phyloP scores from a whole-genome alignment of 441 rosid species.

The Euphorbia schlechtendalii region DNA sequence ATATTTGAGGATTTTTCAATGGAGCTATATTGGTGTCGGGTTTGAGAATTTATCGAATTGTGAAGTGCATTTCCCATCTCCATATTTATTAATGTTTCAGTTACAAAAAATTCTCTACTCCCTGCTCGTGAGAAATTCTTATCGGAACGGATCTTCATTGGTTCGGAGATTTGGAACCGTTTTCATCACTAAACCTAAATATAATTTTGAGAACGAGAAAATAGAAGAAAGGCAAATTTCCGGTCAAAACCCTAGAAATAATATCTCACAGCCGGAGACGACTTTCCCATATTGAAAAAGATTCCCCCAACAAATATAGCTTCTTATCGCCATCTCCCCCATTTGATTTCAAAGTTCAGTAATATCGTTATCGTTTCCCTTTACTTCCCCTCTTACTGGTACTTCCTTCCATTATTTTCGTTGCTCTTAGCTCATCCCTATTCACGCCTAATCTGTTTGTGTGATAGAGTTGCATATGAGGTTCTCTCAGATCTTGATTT shows the following conservation, averaged over 20 bases:
- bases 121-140: too few relatives aligned
- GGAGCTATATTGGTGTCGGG: too few relatives aligned
- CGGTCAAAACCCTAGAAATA: conserved; percentile 41
- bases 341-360: neutral
- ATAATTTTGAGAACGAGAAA: neutral
- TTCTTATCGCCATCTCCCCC: neutral
- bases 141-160: too few relatives aligned
- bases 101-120: too few relatives aligned
- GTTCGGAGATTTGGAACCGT: too few relatives aligned
- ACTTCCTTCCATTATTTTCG: neutral
- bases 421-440: conserved; percentile 1
- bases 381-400: neutral
- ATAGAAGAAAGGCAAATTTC: neutral
- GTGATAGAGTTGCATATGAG: conserved; percentile 13
- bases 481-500: conserved; percentile 15
- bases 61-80: too few relatives aligned
- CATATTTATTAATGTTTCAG: too few relatives aligned
- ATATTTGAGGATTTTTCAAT: too few relatives aligned
- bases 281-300: neutral
- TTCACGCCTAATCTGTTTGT: neutral
- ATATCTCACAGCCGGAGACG: conserved; percentile 1
- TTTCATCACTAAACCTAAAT: neutral
- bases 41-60: too few relatives aligned
- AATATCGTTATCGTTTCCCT: neutral
- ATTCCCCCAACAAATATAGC: neutral